Evolutionary conservation across 306 rosid species (phyloP), one percentile per base, ranked within the genome.

Genomic region (Glycyrrhiza uralensis): DNA sequence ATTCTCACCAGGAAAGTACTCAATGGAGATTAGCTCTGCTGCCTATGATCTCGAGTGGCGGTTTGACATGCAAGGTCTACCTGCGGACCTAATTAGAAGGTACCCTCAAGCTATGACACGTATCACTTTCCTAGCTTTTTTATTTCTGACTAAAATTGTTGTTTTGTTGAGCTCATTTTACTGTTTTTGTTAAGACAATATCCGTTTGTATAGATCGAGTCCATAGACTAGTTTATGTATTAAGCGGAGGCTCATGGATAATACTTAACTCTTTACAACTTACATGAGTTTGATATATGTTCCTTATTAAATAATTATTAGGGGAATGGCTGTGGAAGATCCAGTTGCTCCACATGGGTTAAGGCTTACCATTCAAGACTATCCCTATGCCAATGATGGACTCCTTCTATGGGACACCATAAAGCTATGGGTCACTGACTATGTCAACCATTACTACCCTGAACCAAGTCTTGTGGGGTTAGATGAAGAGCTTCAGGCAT

Each of bases 361-460:
- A 45, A 89, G 47, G 82, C 83, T 91, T 6, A 3, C 87, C 24
- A 89, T 89, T 28, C 19, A 82, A 66, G 97, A 91, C 69, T 91
- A 89, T 71, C 97, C 96, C 2, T 91, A 64, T 77, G 97, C 97
- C 4, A 87, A 85, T 6, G 97, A 91, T 24, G 96, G 97, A 0
- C 82, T 89, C 3, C 29, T 87, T 28, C 69, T 91, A 4, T 91
- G 97, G 96, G 93, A 87, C 47, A 22, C 69, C 14, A 78, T 91
- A 63, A 85, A 87, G 29, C 36, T 76, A 54, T 91, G 97, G 97
- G 87, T 84, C 19, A 71, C 81, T 12, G 91, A 89, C 41, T 89
- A 85, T 35, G 91, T 91, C n/a, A 80, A 58, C 35, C 80, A 82
- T 76, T 89, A 85, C 26, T 91, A 85, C 75, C 56, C 87, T 2